Percentiles rank a stretch among this genome's conserved stretches.
Evolutionary conservation across 2,329 filamentous ascomycete species (phyloP).

Genomic region (Colletotrichum theobromicola): DNA sequence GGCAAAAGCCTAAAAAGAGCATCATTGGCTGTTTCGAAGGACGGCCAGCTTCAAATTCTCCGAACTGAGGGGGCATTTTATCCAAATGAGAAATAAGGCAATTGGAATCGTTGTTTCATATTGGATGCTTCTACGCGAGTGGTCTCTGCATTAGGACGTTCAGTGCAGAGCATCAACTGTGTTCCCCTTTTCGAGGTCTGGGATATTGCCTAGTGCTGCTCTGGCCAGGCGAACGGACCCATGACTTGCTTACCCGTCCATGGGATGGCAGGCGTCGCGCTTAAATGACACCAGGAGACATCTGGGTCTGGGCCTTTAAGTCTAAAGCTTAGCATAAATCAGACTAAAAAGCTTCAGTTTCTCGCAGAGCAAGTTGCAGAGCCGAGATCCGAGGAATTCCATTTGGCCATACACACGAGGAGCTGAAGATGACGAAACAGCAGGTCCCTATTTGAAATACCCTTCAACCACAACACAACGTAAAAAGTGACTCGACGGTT

Average conservation of each 20-base stretch:
- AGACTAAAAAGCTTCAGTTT: not conserved
- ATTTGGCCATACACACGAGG: not conserved
- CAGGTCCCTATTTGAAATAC: not conserved
- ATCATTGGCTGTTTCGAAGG: not conserved
- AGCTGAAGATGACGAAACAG: not conserved
- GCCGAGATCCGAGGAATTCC: not conserved
- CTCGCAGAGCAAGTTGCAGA: not conserved
- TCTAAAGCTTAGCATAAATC: not conserved
- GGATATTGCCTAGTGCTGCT: not conserved
- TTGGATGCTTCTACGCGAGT: not conserved
- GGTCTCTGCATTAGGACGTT: not conserved
- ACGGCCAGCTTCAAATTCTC: not conserved
- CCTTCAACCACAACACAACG: not conserved
- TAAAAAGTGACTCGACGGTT: accelerated
- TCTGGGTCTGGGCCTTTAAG: not conserved
- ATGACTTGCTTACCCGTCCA: not conserved
- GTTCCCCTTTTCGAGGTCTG: not conserved
- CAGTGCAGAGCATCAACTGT: not conserved
- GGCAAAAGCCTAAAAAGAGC: not conserved
- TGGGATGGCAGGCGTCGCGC: not conserved
- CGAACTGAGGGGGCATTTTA: not conserved
- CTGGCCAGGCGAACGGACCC: not conserved
- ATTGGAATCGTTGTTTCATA: not conserved
- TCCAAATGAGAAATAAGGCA: not conserved
- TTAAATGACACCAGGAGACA: not conserved